Evolutionary conservation across 768 basidiomycete genomes (phyloP).

Genomic region (Leccinum disarticulatum): DNA sequence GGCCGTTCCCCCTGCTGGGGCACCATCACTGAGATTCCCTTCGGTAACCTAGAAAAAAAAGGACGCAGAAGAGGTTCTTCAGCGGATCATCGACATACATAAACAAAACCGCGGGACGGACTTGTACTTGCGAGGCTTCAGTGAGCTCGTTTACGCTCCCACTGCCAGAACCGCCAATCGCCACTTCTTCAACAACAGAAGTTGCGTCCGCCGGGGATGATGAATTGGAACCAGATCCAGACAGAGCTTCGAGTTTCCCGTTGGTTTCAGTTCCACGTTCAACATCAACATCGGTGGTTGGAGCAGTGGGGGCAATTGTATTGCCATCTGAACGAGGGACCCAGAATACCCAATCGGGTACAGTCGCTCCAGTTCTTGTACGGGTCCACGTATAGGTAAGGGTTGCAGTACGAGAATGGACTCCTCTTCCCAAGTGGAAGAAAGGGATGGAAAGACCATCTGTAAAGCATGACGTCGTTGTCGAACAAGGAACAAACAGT

Average conservation of each 20-base stretch:
- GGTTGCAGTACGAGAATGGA: conserved; percentile 47
- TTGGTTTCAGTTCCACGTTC: conserved; percentile 18
- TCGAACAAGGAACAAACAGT: not conserved
- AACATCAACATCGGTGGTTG: conserved; percentile 12
- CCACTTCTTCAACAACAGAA: not conserved
- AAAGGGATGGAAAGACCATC: conserved; percentile 72
- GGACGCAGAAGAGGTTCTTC: conserved; percentile 11
- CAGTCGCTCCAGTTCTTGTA: conserved; percentile 26
- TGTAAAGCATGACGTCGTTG: conserved; percentile 19
- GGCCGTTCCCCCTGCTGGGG: not conserved
- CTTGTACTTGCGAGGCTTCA: conserved; percentile 11
- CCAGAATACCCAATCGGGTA: conserved; percentile 49
- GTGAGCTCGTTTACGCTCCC: not conserved
- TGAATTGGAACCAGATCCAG: not conserved
- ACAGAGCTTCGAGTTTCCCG: not conserved
- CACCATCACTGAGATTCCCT: not conserved
- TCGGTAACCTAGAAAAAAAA: conserved; percentile 13
- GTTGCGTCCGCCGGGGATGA: not conserved
- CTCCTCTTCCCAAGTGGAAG: conserved; percentile 52
- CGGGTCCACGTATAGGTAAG: conserved; percentile 44
- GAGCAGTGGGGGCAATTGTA: not conserved
- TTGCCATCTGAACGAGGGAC: conserved; percentile 26
- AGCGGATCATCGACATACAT: conserved; percentile 8
- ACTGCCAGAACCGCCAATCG: not conserved
- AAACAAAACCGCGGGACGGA: conserved; percentile 17